Conservation (phyloP, 257 asterid species). For the Ajuga chamaepitys region DNA sequence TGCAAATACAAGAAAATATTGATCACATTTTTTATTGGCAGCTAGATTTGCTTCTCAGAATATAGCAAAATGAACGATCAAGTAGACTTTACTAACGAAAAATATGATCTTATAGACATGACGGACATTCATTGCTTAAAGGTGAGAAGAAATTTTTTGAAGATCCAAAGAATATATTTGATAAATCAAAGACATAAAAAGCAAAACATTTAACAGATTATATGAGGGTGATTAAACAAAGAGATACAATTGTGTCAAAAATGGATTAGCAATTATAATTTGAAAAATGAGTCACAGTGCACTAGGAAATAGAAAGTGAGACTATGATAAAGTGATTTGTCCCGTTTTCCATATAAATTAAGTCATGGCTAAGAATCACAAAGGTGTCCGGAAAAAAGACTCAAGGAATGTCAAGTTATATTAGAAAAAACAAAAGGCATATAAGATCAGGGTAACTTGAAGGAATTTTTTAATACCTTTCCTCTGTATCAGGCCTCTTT, state of each 20-base stretch:
- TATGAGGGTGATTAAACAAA: neutral
- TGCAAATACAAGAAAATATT: constrained; percentile 36
- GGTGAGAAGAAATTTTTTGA: neutral
- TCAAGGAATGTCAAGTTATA: constrained; percentile 1
- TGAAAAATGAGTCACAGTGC: neutral
- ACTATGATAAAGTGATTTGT: neutral
- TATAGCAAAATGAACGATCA: neutral
- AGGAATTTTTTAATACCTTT: constrained; percentile 45
- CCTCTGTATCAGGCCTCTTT: constrained; percentile 32
- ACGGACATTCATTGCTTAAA: neutral
- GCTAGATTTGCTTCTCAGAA: neutral
- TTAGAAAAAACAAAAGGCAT: constrained; percentile 5
- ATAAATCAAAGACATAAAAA: neutral
- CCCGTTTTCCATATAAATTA: neutral
- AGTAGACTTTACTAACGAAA: neutral
- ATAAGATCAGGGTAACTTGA: constrained; percentile 3
- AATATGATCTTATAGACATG: neutral
- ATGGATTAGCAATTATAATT: neutral
- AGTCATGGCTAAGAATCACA: neutral
- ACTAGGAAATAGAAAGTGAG: neutral
- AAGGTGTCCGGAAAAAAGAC: neutral
- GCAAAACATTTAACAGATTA: no score
- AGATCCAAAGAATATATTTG: neutral
- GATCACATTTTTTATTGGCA: constrained; percentile 12
- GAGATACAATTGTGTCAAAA: neutral